Conservation (phyloP, 2,329 filamentous ascomycete genomes). For the Diaporthe aspalathi region DNA sequence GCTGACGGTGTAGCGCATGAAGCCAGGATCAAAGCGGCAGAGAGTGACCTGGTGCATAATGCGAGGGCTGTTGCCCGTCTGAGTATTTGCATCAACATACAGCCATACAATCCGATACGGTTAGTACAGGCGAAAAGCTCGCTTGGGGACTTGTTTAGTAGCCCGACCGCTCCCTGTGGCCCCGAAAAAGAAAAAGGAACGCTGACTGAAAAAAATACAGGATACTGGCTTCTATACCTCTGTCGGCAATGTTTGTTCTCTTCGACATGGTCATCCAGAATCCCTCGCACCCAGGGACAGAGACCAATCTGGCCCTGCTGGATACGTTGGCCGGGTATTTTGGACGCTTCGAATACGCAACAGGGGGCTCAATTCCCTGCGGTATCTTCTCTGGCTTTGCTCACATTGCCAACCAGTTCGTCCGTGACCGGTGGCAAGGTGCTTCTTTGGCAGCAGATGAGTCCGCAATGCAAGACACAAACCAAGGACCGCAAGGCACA, state of each 20-base stretch:
- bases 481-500: not conserved
- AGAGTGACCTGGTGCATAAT: not conserved
- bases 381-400: conserved; percentile 9
- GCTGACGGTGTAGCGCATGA: not conserved
- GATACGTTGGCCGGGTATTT: conserved; percentile 2
- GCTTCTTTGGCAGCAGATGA: not conserved
- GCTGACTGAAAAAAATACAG: not conserved
- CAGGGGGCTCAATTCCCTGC: not conserved
- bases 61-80: conserved; percentile 3
- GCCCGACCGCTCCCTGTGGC: too few relatives aligned
- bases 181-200: too few relatives aligned
- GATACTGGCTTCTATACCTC: not conserved
- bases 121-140: not conserved
- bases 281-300: not conserved
- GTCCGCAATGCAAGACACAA: not conserved
- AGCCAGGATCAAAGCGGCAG: not conserved
- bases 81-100: conserved; percentile 1
- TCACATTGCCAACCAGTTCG: conserved; percentile 9
- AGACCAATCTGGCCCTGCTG: not conserved
- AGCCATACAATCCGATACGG: conserved; percentile 1
- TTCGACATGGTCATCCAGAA: not conserved
- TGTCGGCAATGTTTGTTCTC: conserved; percentile 15
- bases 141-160: not conserved
- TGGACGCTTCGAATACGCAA: not conserved
- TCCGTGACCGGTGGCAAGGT: not conserved